Evolutionary conservation across 2,329 filamentous ascomycete genomes (phyloP), one percentile per base, ranked within the genome.

Genomic region (Aspergillus brunneoviolaceus): DNA sequence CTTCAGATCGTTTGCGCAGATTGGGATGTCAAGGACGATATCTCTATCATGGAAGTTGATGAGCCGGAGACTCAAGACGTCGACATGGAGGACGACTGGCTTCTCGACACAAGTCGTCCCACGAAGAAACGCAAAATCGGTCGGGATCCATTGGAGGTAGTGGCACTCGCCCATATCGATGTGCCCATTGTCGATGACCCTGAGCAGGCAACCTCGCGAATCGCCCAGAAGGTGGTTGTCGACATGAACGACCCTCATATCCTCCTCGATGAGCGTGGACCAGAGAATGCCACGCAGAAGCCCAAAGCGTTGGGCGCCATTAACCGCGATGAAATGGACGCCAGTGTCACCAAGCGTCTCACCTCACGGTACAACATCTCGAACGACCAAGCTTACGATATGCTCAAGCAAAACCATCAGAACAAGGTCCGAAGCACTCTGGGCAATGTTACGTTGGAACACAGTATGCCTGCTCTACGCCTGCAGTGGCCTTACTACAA

Each of bases 401-500:
- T 92, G 61, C 85, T 99, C 49, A 98, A 98, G 77, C 92, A 96
- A 76, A 98, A 97, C 71, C 93, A 96, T 71, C 92, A 96, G 78
- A 92, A 91, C 82, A 98, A 96, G 77, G 91, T 99, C 62, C 88
- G 95, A 66, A 95, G 92, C 55, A 96, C 92, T 1, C 85, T 99
- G 62, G 92, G 92, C 50, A 94, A 93, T 71, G 87, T 96, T 63
- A 88, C 90, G n/a, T 88, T 99, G 48, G 95, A 99, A 74, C 95
- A 99, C 78, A 93, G 91, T 75, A 83, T 96, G 81, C 94, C 95
- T 16, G 95, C 95, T 11, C 82, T 94, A 70, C 93, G 94, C 71
- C 80, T 99, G 47, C 91, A 96, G 63, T 98, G 91, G 86, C 95
- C 95, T 45, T 98, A 96, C 81, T 99, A 98, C 80, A 91, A 91